Percentiles rank a stretch among this genome's conserved stretches.
phyloP scores from a whole-genome alignment of 305 asterid genomes.

The Petunia hybrid region DNA sequence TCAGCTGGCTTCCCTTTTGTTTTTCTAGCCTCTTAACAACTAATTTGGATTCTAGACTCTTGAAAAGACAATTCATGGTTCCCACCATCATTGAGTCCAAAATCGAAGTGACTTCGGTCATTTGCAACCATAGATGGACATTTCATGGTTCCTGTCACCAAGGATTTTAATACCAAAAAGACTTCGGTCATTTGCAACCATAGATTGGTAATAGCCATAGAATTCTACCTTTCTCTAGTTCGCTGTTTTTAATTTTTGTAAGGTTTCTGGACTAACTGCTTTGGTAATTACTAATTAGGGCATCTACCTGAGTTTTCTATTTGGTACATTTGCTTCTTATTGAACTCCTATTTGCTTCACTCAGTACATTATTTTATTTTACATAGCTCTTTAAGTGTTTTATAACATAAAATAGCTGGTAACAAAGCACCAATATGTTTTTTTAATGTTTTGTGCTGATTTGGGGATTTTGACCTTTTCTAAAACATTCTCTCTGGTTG shows the following conservation, averaged over 20 bases:
- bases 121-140: too few relatives aligned
- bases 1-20: constrained; percentile 18
- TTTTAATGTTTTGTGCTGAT: constrained; percentile 14
- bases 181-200: background rate
- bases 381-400: background rate
- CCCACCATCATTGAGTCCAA: background rate
- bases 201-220: background rate
- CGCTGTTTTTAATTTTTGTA: background rate
- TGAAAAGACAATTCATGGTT: background rate
- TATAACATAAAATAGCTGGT: background rate
- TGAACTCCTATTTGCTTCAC: background rate
- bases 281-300: background rate
- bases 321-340: constrained; percentile 5
- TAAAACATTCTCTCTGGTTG: background rate
- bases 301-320: background rate
- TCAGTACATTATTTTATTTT: constrained; percentile 1
- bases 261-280: constrained; percentile 20
- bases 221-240: background rate
- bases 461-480: constrained; percentile 18
- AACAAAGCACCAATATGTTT: background rate
- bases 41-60: background rate
- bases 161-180: background rate
- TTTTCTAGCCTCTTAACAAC: constrained; percentile 8
- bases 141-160: background rate
- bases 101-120: background rate